These are phyloP conservation scores for Syzygium grande DNA, from an alignment of 345 rosid species.

Conservation along the genomic window DNA sequence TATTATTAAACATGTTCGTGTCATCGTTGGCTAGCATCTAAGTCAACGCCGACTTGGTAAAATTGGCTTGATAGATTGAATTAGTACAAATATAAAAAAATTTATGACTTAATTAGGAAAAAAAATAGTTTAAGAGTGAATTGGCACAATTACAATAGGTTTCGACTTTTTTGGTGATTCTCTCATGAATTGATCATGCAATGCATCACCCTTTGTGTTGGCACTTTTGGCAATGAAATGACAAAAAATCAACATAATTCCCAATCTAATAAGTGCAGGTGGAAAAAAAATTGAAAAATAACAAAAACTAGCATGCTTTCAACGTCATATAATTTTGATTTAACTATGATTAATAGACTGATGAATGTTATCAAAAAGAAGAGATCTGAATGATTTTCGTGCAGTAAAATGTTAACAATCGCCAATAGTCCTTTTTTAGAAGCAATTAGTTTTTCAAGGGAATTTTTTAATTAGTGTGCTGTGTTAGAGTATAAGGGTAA, in stretches of 20 bases:
- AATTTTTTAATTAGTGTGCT: not conserved
- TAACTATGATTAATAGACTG: not conserved
- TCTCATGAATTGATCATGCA: not conserved
- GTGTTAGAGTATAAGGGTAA: too few relatives aligned
- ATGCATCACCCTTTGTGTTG: too few relatives aligned
- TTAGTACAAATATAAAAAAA: not conserved
- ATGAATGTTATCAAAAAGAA: not conserved
- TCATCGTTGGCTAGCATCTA: too few relatives aligned
- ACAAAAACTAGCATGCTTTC: too few relatives aligned
- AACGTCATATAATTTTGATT: too few relatives aligned
- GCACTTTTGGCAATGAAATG: too few relatives aligned
- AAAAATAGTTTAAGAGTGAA: not conserved
- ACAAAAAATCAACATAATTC: too few relatives aligned
- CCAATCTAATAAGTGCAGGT: too few relatives aligned
- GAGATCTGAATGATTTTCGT: not conserved
- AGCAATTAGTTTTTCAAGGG: not conserved
- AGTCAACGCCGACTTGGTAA: too few relatives aligned
- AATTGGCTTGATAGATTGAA: not conserved
- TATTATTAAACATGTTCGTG: not conserved
- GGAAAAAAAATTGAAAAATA: too few relatives aligned
- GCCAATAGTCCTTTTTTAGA: not conserved
- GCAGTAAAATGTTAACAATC: not conserved
- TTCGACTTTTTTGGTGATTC: not conserved
- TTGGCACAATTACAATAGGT: fast-evolving
- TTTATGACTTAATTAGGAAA: not conserved